Evolutionary conservation across 441 rosid species (phyloP).

Genomic region (Cnidoscolus chayamansa): DNA sequence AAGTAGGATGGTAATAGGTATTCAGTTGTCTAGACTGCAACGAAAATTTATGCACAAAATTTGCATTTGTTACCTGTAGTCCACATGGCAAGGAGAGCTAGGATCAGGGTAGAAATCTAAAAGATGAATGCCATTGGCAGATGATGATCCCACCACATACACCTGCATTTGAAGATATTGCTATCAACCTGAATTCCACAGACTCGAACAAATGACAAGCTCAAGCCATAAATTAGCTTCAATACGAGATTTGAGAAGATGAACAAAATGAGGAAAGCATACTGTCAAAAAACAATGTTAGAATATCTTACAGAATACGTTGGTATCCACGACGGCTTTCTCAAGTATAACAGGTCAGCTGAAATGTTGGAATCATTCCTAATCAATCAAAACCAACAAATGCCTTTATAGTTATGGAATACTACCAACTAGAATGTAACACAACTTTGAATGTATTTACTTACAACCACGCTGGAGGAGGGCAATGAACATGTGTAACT

Average conservation of each 20-base stretch:
- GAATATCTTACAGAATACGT: slow-evolving; percentile 65
- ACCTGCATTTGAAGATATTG: slow-evolving; percentile 42
- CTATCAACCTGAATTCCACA: neutral
- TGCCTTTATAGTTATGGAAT: slow-evolving; percentile 5
- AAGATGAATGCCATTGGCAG: slow-evolving; percentile 72
- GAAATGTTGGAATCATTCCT: slow-evolving; percentile 54
- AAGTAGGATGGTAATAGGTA: neutral
- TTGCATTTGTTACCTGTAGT: slow-evolving; percentile 42
- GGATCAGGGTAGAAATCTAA: slow-evolving; percentile 82
- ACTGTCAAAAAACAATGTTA: slow-evolving; percentile 1
- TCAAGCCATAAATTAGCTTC: neutral
- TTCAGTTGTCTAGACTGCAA: neutral
- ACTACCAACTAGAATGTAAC: neutral
- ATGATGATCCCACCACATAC: slow-evolving; percentile 72
- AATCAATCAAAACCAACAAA: slow-evolving; percentile 21
- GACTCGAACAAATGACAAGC: slow-evolving; percentile 2
- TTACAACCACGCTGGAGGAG: slow-evolving; percentile 98
- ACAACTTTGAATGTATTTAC: slow-evolving; percentile 30
- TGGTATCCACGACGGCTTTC: slow-evolving; percentile 90
- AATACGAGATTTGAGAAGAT: neutral
- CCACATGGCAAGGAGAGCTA: slow-evolving; percentile 83
- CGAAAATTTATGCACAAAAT: neutral
- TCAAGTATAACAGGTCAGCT: slow-evolving; percentile 45
- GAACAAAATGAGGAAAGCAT: neutral
- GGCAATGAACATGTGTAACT: slow-evolving; percentile 94